Evolutionary conservation across 1,139 yeast genomes (phyloP).

Genomic region (Spathaspora sp.): DNA sequence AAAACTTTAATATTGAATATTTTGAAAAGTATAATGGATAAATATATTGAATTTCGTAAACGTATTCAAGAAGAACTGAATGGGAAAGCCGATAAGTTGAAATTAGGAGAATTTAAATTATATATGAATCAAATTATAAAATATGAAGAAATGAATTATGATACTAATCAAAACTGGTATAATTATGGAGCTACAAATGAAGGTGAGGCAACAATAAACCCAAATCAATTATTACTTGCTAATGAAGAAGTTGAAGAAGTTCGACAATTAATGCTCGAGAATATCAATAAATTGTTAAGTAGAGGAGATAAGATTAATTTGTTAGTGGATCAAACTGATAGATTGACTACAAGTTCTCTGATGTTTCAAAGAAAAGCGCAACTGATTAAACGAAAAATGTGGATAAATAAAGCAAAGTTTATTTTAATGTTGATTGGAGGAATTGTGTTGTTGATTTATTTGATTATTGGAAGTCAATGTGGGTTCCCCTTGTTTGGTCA

Average conservation of each 20-base stretch:
- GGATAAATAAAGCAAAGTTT: conserved; percentile 59
- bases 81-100: conserved; percentile 19
- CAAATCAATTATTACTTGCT: conserved; percentile 41
- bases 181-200: conserved; percentile 32
- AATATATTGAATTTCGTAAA: conserved; percentile 43
- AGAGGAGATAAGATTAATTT: conserved; percentile 78
- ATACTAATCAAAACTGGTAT: conserved; percentile 33
- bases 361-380: conserved; percentile 74
- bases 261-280: conserved; percentile 63
- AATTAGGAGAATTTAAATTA: conserved; percentile 50
- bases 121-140: conserved; percentile 53
- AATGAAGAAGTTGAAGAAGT: conserved; percentile 55
- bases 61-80: conserved; percentile 19
- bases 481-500: conserved; percentile 46
- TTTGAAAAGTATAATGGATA: conserved; percentile 50
- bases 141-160: conserved; percentile 48
- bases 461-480: conserved; percentile 49
- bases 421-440: conserved; percentile 29
- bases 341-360: conserved; percentile 65
- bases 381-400: conserved; percentile 62
- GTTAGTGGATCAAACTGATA: conserved; percentile 79
- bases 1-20: conserved; percentile 46
- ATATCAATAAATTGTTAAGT: conserved; percentile 65
- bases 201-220: conserved; percentile 25
- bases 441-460: conserved; percentile 33